Percentiles rank a stretch among this genome's conserved stretches.
Evolutionary conservation across 208 protist genomes (phyloP).

Genomic region (Trypanosomatidae sp.): DNA sequence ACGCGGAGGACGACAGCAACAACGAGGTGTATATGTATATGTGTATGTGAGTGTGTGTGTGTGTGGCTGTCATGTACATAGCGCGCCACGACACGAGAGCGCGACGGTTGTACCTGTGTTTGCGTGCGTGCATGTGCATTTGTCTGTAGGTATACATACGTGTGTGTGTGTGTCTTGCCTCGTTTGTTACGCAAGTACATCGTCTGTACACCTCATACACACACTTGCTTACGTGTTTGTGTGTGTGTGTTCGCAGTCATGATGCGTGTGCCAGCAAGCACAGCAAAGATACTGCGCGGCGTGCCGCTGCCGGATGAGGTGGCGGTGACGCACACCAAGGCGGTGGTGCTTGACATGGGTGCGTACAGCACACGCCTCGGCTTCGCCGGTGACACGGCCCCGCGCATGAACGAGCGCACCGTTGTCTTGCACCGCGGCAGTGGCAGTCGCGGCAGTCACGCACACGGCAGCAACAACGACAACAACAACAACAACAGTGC

Average conservation of each 20-base stretch:
- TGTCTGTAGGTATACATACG: slow-evolving; percentile 39
- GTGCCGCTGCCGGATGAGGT: slow-evolving; percentile 86
- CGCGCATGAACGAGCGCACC: slow-evolving; percentile 64
- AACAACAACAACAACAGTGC: neutral
- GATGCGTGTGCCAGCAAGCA: slow-evolving; percentile 82
- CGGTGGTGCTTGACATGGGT: slow-evolving; percentile 79
- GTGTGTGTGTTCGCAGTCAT: no score
- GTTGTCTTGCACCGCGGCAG: slow-evolving; percentile 16
- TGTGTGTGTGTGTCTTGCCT: no score
- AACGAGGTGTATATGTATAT: neutral
- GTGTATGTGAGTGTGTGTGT: neutral
- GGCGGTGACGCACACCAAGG: slow-evolving; percentile 47
- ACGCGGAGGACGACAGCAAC: neutral
- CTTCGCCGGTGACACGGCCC: slow-evolving; percentile 77
- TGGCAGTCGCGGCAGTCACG: neutral
- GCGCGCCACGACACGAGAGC: no score
- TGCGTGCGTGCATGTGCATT: neutral
- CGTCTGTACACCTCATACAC: no score
- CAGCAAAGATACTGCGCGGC: slow-evolving; percentile 69
- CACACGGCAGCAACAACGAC: neutral
- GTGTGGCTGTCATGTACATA: no score
- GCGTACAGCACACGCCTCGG: slow-evolving; percentile 70
- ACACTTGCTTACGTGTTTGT: no score
- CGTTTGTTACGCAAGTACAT: no score
- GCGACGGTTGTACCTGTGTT: neutral